Conservation (phyloP, 2,329 filamentous ascomycete genomes). For the Hymenotorrendiella dingleyae region DNA sequence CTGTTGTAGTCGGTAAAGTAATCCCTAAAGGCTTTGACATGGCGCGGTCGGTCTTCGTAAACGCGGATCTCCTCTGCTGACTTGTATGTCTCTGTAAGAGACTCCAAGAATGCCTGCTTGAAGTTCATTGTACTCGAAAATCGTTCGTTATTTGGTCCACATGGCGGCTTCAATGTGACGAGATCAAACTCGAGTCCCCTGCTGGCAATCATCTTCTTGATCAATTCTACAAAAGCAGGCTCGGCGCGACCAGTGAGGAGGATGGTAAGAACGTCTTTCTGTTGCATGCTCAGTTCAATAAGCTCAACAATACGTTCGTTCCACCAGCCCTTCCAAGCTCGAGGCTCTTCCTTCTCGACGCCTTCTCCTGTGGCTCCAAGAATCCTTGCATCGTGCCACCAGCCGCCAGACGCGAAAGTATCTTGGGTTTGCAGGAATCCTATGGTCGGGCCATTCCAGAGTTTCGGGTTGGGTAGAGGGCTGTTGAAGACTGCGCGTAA, state of each 20-base stretch:
- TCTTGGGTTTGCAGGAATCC: conserved; percentile 72
- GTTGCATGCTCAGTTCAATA: conserved; percentile 72
- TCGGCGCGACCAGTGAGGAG: conserved; percentile 84
- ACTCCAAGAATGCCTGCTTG: conserved; percentile 79
- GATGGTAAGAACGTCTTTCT: conserved; percentile 79
- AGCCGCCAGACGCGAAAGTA: conserved; percentile 75
- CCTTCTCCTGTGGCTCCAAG: conserved; percentile 82
- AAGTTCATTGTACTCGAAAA: conserved; percentile 84
- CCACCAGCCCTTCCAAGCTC: conserved; percentile 92
- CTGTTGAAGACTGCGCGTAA: conserved; percentile 70
- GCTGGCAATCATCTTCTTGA: conserved; percentile 74
- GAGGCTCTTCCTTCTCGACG: conserved; percentile 70
- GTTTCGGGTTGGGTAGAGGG: conserved; percentile 77
- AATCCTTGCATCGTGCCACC: conserved; percentile 93
- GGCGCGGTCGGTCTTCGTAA: conserved; percentile 61
- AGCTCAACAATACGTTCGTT: conserved; percentile 84
- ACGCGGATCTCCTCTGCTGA: conserved; percentile 75
- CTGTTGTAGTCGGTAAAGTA: conserved; percentile 77
- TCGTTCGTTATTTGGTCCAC: conserved; percentile 71
- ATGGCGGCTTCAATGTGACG: conserved; percentile 77
- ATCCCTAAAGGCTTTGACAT: conserved; percentile 76
- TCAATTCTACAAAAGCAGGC: conserved; percentile 66
- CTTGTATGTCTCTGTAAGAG: conserved; percentile 80
- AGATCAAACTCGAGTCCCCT: conserved; percentile 83
- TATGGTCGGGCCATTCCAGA: conserved; percentile 78